Percentiles rank a stretch among this genome's conserved stretches.
phyloP scores from a whole-genome alignment of 768 basidiomycete genomes.

The Boletus subcaerulescens region DNA sequence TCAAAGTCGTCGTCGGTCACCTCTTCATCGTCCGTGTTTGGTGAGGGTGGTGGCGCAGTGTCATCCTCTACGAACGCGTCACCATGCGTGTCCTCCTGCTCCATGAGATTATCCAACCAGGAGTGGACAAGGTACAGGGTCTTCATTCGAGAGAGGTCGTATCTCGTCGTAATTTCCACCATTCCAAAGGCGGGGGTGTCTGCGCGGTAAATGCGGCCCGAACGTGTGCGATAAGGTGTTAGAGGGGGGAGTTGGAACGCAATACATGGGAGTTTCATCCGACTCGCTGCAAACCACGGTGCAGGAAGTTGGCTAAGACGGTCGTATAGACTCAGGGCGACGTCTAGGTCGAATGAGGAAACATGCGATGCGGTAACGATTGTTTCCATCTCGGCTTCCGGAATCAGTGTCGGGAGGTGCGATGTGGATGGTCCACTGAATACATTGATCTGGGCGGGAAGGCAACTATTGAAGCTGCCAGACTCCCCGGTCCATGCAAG shows the following conservation, averaged over 20 bases:
- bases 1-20: not conserved
- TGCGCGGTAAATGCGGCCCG: not conserved
- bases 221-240: not conserved
- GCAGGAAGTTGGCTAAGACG: not conserved
- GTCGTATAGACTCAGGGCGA: not conserved
- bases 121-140: constrained; percentile 2
- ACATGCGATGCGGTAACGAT: too few species aligned
- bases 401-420: not conserved
- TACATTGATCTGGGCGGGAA: not conserved
- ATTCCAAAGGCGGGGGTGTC: not conserved
- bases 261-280: constrained; percentile 6
- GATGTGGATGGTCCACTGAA: not conserved
- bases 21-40: not conserved
- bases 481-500: not conserved
- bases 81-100: not conserved
- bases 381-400: not conserved
- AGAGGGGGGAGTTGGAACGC: not conserved
- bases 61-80: too few species aligned
- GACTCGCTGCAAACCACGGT: not conserved
- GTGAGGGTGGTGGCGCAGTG: not conserved
- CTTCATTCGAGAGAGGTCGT: not conserved
- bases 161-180: not conserved
- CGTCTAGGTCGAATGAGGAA: not conserved
- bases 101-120: not conserved
- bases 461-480: not conserved